Conservation (phyloP, 1,284 basidiomycete genomes). For the Fistulina hepatica region DNA sequence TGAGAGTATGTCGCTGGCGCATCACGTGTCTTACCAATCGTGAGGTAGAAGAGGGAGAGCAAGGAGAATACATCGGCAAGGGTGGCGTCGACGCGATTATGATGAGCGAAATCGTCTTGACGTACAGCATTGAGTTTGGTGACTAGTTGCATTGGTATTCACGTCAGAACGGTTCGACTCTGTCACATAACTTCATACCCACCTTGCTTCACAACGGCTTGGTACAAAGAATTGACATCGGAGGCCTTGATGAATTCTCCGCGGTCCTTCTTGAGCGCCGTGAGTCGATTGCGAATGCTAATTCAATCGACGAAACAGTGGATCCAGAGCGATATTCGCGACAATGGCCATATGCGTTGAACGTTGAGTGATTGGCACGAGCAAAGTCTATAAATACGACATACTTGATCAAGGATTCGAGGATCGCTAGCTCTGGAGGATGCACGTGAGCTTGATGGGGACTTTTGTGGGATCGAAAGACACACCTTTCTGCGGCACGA, state of each 20-base stretch:
- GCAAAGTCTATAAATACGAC: no score
- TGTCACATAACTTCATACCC: no score
- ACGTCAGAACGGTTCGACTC: background rate
- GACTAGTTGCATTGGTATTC: constrained; percentile 41
- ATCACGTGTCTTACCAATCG: constrained; percentile 88
- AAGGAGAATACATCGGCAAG: constrained; percentile 90
- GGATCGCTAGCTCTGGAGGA: no score
- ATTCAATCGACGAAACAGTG: no score
- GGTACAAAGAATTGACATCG: constrained; percentile 91
- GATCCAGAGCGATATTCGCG: no score
- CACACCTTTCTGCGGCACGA: no score
- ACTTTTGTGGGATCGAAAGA: no score
- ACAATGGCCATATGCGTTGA: no score
- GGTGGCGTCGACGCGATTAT: constrained; percentile 87
- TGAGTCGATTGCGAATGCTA: constrained; percentile 89
- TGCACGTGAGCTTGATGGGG: no score
- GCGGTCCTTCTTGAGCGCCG: constrained; percentile 82
- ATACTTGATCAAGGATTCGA: no score
- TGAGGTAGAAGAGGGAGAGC: constrained; percentile 86
- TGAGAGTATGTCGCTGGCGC: constrained; percentile 90
- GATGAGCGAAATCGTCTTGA: constrained; percentile 65
- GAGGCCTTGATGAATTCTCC: constrained; percentile 83
- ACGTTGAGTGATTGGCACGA: no score
- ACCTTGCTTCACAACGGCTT: constrained; percentile 93
- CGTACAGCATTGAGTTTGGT: constrained; percentile 88